Base-by-base conservation (phyloP, 768 basidiomycete species). In the Galerina marginata region DNA sequence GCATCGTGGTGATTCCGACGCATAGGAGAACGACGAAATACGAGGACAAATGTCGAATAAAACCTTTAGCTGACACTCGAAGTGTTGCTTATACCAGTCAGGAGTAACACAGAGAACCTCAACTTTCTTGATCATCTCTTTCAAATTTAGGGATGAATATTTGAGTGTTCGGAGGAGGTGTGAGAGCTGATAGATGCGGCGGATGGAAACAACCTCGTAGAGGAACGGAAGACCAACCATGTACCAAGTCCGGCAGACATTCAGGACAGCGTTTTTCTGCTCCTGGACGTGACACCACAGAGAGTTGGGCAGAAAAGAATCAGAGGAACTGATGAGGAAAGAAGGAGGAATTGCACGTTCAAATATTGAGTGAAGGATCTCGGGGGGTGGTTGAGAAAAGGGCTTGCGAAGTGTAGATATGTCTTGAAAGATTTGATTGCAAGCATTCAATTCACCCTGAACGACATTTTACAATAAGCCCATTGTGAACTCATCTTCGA, bases 171-270 rank as follows among this genome's bases (percentile, higher is more conserved):
- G 36, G 12, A 66, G 61, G 9, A 74, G 62, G 3, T 56, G 59
- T 20, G 56, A 50, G 3, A 74, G 58, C 46, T 74, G 70, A 25
- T 59, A 65, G n/a, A 65, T 50, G 6, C 61, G 63, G 10, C 63
- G 69, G 39, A 76, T 61, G 36, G 56, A 62, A 14, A 75, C 53
- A 15, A 68, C 61, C 46, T 69, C 60, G 52, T 74, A 76, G 4
- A 75, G 61, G 37, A 71, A 42, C 14, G 61, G 45, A 38, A 72
- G 59, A 7, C 66, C 71, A 15, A 66, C 55, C 26, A 54, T 26
- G 45, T 72, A 59, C 72, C 73, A 75, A 1, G 44, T 37, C 26
- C 64, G 69, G 61, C 69, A 76, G 12, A 75, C 74, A 10, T 61
- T 29, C 14, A 64, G 16, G 11, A 73, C 16, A 6, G 64, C 11